A percentile compares a stretch with the other conserved stretches of the same genome.
These are phyloP conservation scores for Amaranthus palmeri DNA, from an alignment of 148 eudicot genomes.

Conservation along the genomic window DNA sequence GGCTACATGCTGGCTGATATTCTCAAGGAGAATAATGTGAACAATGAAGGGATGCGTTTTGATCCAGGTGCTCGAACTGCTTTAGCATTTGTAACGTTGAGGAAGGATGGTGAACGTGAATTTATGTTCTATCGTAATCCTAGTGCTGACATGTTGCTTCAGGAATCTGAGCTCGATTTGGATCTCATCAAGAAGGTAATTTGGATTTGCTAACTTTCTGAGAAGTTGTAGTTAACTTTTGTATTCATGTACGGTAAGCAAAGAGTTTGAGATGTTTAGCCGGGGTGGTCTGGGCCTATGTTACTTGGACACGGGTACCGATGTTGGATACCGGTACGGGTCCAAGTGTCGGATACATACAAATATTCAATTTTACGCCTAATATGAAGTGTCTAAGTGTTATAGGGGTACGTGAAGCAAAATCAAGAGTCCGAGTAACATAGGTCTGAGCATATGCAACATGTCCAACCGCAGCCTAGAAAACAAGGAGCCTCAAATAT, in stretches of 20 bases:
- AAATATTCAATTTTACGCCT: too few relatives aligned
- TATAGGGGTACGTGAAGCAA: too few relatives aligned
- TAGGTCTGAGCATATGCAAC: too few relatives aligned
- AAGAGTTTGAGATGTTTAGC: not conserved
- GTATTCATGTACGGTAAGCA: not conserved
- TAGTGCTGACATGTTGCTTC: conserved; percentile 98
- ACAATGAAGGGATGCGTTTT: conserved; percentile 86
- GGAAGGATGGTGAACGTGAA: conserved; percentile 92
- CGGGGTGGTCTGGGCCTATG: too few relatives aligned
- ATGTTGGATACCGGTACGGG: too few relatives aligned
- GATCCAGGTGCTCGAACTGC: conserved; percentile 99
- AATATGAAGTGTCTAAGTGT: too few relatives aligned
- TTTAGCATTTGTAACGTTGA: conserved; percentile 92
- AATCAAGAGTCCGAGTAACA: too few relatives aligned
- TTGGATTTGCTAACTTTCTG: not conserved
- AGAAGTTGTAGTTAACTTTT: not conserved
- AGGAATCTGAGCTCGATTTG: conserved; percentile 78
- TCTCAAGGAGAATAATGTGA: conserved; percentile 83
- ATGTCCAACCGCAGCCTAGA: too few relatives aligned
- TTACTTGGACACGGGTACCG: too few relatives aligned
- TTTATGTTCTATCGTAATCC: conserved; percentile 99
- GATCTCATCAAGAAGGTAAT: conserved; percentile 83
- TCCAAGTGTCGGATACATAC: too few relatives aligned
- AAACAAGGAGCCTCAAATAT: too few relatives aligned
- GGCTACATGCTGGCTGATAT: conserved; percentile 98